Conservation (phyloP, 75 land plant genomes). For the Cryptomeria japonica region DNA sequence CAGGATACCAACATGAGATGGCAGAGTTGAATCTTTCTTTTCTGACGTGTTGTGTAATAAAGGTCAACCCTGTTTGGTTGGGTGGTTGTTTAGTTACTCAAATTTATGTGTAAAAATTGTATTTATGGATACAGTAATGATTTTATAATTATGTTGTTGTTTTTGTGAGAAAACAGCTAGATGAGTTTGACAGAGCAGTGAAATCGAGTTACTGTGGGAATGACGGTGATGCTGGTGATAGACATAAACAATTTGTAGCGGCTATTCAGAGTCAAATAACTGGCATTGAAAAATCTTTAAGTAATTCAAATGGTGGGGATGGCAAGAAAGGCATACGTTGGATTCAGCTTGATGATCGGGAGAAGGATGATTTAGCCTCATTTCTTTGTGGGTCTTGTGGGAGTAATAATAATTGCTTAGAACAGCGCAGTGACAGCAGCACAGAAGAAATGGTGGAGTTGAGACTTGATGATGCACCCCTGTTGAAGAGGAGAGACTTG, state of each 20-base stretch:
- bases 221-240: slow-evolving; percentile 24
- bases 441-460: slow-evolving; percentile 5
- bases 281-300: slow-evolving; percentile 48
- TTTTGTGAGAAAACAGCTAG: slow-evolving; percentile 35
- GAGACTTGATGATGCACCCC: slow-evolving; percentile 7
- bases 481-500: not conserved
- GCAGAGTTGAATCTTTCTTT: not conserved
- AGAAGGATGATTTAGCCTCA: slow-evolving; percentile 53
- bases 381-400: slow-evolving; percentile 51
- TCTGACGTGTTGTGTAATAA: not conserved
- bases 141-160: not conserved
- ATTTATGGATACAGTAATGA: not conserved
- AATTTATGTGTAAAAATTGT: not conserved
- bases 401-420: not conserved
- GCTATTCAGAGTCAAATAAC: slow-evolving; percentile 57
- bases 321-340: slow-evolving; percentile 44
- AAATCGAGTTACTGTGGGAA: slow-evolving; percentile 27
- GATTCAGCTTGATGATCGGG: slow-evolving; percentile 52
- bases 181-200: slow-evolving; percentile 71
- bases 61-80: not conserved
- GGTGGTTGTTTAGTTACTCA: not conserved
- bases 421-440: not conserved
- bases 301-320: slow-evolving; percentile 26
- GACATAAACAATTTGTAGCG: slow-evolving; percentile 57
- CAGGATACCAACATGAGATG: not conserved